Base-by-base conservation (phyloP, 2,329 filamentous ascomycete species). In the Aureobasidium vineae region DNA sequence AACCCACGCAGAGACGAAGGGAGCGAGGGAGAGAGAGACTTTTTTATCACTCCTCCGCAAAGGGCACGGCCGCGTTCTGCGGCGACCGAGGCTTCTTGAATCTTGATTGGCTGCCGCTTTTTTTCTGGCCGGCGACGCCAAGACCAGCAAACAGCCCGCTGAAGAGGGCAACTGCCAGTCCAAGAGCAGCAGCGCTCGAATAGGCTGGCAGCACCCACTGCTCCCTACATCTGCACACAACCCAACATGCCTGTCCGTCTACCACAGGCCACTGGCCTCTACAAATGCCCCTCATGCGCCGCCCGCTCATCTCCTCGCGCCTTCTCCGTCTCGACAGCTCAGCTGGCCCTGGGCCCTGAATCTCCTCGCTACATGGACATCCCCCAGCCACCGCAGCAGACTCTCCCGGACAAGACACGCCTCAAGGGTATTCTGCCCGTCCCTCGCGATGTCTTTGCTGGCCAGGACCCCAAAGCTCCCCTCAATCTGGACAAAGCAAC, bases 311-410 rank as follows among this genome's bases (percentile, higher is more conserved):
- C 63, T 2, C 21, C 70, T 8, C 70, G 75, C 60, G 63, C 79
- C 65, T 85, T 84, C 73, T 79, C 80, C 69, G 81, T 81, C 28
- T 79, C 83, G 19, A 57, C 79, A 21, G 52, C 76, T n/a, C 71
- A 73, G 66, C 75, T 74, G 57, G 79, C 79, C 59, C 82, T 93
- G 70, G 89, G 89, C 21, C 94, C 95, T 57, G 91, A 97, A 76
- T 96, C 92, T 41, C 94, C 95, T 54, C 85, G 86, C 70, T 98
- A 90, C 81, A 90, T 98, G 79, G 87, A 91, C 70, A 82, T 97
- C 65, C 94, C 93, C 56, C 83, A 84, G 71, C 85, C 90, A 57
- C 84, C 87, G n/a, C 92, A 97, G 76, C 86, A 88, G 60, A 83
- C 85, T n/a, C 77, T 80, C 49, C 78, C 80, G 3, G 73, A 76